Conservation (phyloP, 129 eudicot genomes). For the Chrysanthemum makinoi region DNA sequence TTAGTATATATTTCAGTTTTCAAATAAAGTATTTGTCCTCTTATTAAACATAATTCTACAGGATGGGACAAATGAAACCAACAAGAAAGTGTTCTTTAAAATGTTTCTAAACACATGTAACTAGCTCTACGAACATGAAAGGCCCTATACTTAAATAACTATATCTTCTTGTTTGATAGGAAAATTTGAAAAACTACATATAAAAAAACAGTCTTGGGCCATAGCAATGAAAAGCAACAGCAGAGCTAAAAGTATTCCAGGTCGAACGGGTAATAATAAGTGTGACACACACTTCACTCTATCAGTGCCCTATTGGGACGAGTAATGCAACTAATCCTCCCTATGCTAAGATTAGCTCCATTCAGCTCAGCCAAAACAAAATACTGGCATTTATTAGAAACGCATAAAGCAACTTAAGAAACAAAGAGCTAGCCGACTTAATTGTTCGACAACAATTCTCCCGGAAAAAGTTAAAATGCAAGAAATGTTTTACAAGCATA, state of each 20-base stretch:
- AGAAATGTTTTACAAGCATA: conserved; percentile 13
- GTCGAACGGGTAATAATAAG: conserved; percentile 14
- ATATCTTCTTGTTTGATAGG: neutral
- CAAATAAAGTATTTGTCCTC: conserved; percentile 15
- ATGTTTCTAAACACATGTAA: neutral
- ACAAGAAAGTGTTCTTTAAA: conserved; percentile 10
- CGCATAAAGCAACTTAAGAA: neutral
- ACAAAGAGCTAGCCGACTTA: conserved; percentile 14
- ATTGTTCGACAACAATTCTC: neutral
- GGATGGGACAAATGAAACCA: conserved; percentile 16
- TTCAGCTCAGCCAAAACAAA: conserved; percentile 14
- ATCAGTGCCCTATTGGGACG: neutral
- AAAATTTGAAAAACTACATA: neutral
- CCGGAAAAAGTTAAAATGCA: neutral
- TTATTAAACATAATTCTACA: conserved; percentile 19
- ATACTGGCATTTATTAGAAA: neutral
- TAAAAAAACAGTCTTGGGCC: neutral
- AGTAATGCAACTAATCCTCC: neutral
- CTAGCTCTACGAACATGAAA: conserved; percentile 3
- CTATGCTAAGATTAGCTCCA: neutral
- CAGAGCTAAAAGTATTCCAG: conserved; percentile 11
- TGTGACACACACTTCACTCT: conserved; percentile 2
- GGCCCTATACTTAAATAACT: conserved; percentile 2
- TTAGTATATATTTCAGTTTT: conserved; percentile 2
- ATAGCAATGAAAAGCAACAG: conserved; percentile 1